phyloP scores from a whole-genome alignment of 1,284 basidiomycete species.

The Phaffia rhodozyma region DNA sequence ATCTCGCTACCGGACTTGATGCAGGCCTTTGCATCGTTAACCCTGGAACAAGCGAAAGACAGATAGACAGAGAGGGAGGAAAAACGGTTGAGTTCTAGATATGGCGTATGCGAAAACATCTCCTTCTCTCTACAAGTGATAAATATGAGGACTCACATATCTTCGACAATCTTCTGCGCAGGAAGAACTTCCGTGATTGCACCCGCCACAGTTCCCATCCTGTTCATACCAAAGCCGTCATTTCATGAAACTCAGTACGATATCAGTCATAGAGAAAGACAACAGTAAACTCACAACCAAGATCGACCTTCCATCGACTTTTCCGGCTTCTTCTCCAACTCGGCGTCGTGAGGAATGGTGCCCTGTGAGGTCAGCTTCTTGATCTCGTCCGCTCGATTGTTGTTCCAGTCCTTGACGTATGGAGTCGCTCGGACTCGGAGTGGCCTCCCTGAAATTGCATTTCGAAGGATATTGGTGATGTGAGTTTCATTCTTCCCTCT shows the following conservation, averaged over 20 bases:
- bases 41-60: not conserved
- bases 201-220: slow-evolving; percentile 63
- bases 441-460: slow-evolving; percentile 49
- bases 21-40: slow-evolving; percentile 25
- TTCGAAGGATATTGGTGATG: slow-evolving; percentile 2
- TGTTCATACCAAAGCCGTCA: not conserved
- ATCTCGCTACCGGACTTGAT: slow-evolving; percentile 23
- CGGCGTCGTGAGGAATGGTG: slow-evolving; percentile 56
- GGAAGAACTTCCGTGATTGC: slow-evolving; percentile 63
- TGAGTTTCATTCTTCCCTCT: too few species aligned
- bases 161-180: slow-evolving; percentile 65
- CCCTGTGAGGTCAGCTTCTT: slow-evolving; percentile 62
- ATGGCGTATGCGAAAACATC: too few species aligned
- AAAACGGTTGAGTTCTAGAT: too few species aligned
- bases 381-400: slow-evolving; percentile 58
- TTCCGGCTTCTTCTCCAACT: slow-evolving; percentile 62
- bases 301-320: slow-evolving; percentile 51
- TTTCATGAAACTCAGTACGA: not conserved
- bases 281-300: slow-evolving; percentile 41
- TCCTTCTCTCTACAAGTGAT: too few species aligned
- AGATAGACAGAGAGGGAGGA: too few species aligned
- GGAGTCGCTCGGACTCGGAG: slow-evolving; percentile 67
- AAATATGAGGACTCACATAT: slow-evolving; percentile 42
- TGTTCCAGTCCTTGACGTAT: slow-evolving; percentile 60
- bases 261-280: not conserved